phyloP scores from a whole-genome alignment of 148 eudicot genomes.

The Camellia granthamiana region DNA sequence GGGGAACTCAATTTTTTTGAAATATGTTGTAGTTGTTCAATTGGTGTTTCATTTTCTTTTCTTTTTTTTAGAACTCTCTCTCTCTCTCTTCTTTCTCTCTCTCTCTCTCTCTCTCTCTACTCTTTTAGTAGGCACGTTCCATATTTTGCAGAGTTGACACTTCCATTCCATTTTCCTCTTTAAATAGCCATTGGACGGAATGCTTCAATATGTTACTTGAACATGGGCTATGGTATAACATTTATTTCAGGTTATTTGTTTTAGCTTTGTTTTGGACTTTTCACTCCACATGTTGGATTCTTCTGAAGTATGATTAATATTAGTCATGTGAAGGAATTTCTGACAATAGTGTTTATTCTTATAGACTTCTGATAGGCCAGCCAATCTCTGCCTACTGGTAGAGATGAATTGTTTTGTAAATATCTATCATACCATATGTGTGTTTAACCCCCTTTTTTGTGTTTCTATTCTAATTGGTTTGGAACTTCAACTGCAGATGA shows the following conservation, averaged over 20 bases:
- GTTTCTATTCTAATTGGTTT: background rate
- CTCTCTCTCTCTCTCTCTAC: background rate
- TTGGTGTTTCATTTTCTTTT: background rate
- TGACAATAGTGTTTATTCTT: background rate
- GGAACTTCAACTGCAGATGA: slow-evolving; percentile 35
- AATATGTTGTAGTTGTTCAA: background rate
- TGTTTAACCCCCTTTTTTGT: background rate
- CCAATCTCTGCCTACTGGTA: background rate
- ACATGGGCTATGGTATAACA: background rate
- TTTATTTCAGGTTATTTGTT: background rate
- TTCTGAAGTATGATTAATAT: background rate
- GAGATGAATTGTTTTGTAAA: slow-evolving; percentile 4
- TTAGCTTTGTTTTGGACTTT: background rate
- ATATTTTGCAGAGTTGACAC: background rate
- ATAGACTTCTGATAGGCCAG: background rate
- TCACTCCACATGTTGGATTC: background rate
- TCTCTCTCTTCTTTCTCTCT: background rate
- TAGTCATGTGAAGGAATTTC: background rate
- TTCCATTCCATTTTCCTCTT: background rate
- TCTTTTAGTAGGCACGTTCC: background rate
- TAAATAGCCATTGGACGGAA: background rate
- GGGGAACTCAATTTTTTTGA: no score
- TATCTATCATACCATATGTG: background rate
- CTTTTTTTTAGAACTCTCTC: background rate
- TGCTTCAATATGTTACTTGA: slow-evolving; percentile 2